Percentiles rank a stretch among this genome's conserved stretches.
These are phyloP conservation scores for Psilocybe mexicana DNA, from an alignment of 1,284 basidiomycete genomes.

Conservation along the genomic window DNA sequence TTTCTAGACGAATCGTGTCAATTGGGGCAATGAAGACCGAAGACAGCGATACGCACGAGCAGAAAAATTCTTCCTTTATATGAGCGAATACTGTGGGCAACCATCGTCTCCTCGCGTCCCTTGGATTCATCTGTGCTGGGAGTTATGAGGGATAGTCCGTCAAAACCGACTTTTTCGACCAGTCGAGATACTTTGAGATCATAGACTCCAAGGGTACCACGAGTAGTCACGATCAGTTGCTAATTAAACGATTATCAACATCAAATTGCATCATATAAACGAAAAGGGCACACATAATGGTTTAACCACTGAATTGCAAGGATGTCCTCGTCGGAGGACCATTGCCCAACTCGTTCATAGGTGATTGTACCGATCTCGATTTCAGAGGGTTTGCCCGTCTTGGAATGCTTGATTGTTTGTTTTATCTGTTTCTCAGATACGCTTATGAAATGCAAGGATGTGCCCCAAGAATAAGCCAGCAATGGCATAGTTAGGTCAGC, in stretches of 20 bases:
- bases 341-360: slow-evolving; percentile 57
- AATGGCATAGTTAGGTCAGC: slow-evolving; percentile 48
- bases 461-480: slow-evolving; percentile 85
- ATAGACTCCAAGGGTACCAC: slow-evolving; percentile 65
- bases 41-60: slow-evolving; percentile 57
- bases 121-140: slow-evolving; percentile 48
- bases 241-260: slow-evolving; percentile 28
- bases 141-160: slow-evolving; percentile 53
- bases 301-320: slow-evolving; percentile 77
- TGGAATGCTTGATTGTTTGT: slow-evolving; percentile 51
- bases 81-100: slow-evolving; percentile 74
- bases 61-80: slow-evolving; percentile 93
- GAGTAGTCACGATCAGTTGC: slow-evolving; percentile 67
- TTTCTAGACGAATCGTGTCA: slow-evolving; percentile 41
- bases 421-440: slow-evolving; percentile 63
- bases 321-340: slow-evolving; percentile 57
- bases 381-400: slow-evolving; percentile 59
- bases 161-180: slow-evolving; percentile 61
- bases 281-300: slow-evolving; percentile 62
- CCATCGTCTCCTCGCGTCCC: slow-evolving; percentile 41
- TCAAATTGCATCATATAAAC: slow-evolving; percentile 3
- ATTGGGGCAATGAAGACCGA: slow-evolving; percentile 2
- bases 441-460: slow-evolving; percentile 60
- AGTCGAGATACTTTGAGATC: slow-evolving; percentile 58
- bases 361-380: slow-evolving; percentile 64